phyloP scores from a whole-genome alignment of 129 eudicot genomes.

The Glebionis coronaria region DNA sequence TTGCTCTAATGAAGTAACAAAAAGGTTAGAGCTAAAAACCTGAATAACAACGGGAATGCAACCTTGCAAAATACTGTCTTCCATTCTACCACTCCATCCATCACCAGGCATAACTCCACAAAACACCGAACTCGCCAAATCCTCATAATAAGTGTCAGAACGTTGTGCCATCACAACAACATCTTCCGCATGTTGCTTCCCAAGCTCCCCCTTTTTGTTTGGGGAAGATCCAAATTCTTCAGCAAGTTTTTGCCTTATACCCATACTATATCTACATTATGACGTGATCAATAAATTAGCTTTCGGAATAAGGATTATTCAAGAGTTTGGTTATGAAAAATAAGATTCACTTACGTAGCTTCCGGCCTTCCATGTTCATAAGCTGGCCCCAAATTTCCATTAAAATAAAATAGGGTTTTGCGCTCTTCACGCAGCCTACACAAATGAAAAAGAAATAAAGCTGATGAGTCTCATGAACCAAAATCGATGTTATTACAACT shows the following conservation, averaged over 20 bases:
- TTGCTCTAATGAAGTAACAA: background rate
- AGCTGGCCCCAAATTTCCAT: conserved; percentile 93
- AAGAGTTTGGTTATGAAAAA: background rate
- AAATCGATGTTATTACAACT: background rate
- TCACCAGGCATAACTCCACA: conserved; percentile 99
- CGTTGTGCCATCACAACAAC: conserved; percentile 77
- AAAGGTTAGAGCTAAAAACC: conserved; percentile 35
- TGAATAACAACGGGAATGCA: conserved; percentile 97
- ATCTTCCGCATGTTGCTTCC: conserved; percentile 80
- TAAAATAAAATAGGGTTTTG: conserved; percentile 76
- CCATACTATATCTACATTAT: conserved; percentile 88
- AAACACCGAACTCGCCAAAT: conserved; percentile 72
- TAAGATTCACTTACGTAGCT: conserved; percentile 56
- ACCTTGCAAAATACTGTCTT: conserved; percentile 92
- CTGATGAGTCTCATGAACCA: background rate
- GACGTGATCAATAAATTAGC: conserved; percentile 1
- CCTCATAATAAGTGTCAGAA: conserved; percentile 61
- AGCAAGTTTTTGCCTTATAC: conserved; percentile 87
- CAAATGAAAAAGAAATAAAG: background rate
- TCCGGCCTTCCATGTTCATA: conserved; percentile 90
- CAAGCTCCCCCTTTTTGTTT: conserved; percentile 76
- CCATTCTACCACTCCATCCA: conserved; percentile 99
- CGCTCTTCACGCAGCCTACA: conserved; percentile 77
- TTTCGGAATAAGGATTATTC: background rate
- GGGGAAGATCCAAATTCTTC: conserved; percentile 88